phyloP scores from a whole-genome alignment of 139 green algal species.

The Asterochloris erici region DNA sequence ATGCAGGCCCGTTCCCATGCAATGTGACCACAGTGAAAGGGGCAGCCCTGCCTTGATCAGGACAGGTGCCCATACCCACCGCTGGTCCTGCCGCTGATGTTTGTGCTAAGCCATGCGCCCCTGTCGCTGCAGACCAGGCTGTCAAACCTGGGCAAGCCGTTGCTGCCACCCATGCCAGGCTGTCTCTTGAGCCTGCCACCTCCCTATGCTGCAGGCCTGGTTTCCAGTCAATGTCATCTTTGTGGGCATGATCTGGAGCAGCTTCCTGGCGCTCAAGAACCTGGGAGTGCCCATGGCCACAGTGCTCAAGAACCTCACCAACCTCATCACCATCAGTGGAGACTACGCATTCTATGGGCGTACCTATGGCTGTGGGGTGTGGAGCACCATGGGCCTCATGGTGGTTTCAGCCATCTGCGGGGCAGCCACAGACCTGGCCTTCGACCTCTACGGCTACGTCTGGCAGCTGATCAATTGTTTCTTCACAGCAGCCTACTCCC shows the following conservation, averaged over 20 bases:
- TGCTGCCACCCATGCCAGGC: background rate
- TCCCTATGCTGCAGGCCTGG: conserved; percentile 53
- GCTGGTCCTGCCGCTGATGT: too few relatives aligned
- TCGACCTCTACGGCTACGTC: conserved; percentile 72
- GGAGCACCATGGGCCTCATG: conserved; percentile 78
- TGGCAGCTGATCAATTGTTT: conserved; percentile 90
- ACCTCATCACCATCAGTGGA: conserved; percentile 79
- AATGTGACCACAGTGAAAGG: too few relatives aligned
- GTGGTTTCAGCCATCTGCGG: conserved; percentile 69
- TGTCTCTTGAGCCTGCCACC: background rate
- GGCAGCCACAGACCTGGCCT: conserved; percentile 79
- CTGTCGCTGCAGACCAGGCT: conserved; percentile 13
- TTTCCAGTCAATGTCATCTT: conserved; percentile 93
- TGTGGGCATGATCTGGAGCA: conserved; percentile 83
- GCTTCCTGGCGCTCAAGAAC: conserved; percentile 75
- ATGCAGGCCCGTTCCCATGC: too few relatives aligned
- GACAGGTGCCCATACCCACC: too few relatives aligned
- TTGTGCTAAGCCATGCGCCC: conserved; percentile 19
- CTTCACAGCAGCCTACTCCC: conserved; percentile 78
- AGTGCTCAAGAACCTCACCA: conserved; percentile 93
- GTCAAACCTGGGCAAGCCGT: background rate
- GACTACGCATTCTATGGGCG: conserved; percentile 79
- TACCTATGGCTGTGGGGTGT: conserved; percentile 46
- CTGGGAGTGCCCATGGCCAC: conserved; percentile 63
- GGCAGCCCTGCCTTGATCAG: too few relatives aligned